Conservation (phyloP, 2,329 filamentous ascomycete species). For the Ceratocystis lukuohia region DNA sequence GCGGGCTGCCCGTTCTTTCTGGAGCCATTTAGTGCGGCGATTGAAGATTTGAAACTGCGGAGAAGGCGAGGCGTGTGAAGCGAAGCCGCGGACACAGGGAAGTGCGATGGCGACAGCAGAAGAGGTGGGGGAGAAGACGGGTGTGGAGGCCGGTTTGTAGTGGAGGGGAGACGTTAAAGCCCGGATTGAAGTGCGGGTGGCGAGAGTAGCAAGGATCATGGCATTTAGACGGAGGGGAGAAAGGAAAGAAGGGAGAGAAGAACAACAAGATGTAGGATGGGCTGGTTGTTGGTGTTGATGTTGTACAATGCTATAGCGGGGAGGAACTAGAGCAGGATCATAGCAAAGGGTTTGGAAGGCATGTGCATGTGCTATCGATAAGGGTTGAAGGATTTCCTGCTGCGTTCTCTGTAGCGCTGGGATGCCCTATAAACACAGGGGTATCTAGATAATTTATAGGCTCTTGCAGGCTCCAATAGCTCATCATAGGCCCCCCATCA, state of each 20-base stretch:
- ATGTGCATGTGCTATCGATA: neutral
- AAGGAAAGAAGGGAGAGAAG: neutral
- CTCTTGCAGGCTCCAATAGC: no score
- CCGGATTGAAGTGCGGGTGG: neutral
- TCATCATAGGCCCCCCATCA: no score
- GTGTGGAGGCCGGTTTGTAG: neutral
- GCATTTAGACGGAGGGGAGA: neutral
- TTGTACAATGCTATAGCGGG: neutral
- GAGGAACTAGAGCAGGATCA: neutral
- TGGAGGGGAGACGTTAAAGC: neutral
- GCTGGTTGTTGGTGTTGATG: neutral
- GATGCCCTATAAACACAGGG: neutral
- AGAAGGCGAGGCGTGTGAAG: constrained; percentile 16
- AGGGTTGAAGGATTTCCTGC: neutral
- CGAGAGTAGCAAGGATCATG: constrained; percentile 1
- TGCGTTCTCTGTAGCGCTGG: neutral
- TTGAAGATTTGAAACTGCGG: constrained; percentile 76
- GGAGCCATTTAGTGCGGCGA: constrained; percentile 69
- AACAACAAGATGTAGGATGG: neutral
- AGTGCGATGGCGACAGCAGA: neutral
- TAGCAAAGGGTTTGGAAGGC: neutral
- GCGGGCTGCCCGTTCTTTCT: constrained; percentile 72
- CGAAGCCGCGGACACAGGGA: constrained; percentile 1
- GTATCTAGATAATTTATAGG: no score
- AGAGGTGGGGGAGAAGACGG: neutral